phyloP scores from a whole-genome alignment of 2,329 filamentous ascomycete genomes.

The Diaporthe helianthi region DNA sequence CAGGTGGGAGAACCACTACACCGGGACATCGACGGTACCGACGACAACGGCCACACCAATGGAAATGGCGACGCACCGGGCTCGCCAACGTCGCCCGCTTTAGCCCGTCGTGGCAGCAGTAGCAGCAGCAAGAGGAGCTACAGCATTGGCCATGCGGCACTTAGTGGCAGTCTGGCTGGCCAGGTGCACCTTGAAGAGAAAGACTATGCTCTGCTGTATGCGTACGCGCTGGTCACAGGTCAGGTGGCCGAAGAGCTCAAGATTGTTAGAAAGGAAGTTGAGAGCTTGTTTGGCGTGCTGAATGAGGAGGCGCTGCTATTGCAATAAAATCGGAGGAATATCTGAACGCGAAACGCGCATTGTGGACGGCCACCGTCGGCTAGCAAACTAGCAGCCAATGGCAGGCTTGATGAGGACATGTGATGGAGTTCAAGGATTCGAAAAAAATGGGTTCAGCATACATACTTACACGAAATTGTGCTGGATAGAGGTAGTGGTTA shows the following conservation, averaged over 20 bases:
- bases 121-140: constrained; percentile 34
- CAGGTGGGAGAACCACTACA: constrained; percentile 29
- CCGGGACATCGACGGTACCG: not conserved
- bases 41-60: not conserved
- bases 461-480: not conserved
- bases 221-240: constrained; percentile 77
- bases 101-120: constrained; percentile 19
- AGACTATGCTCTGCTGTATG: constrained; percentile 92
- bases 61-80: not conserved
- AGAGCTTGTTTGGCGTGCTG: constrained; percentile 68
- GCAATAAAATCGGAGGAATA: constrained; percentile 47
- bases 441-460: not conserved
- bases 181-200: constrained; percentile 66
- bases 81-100: not conserved
- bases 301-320: constrained; percentile 65
- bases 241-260: constrained; percentile 71
- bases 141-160: constrained; percentile 36
- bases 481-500: constrained; percentile 6
- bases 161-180: constrained; percentile 40
- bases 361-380: not conserved
- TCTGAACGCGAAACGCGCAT: not conserved
- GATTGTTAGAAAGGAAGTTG: constrained; percentile 66
- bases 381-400: not conserved
- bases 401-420: not conserved
- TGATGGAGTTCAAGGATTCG: not conserved